These are phyloP conservation scores for Phytopythium delawarense DNA, from an alignment of 352 stramenopile genomes.

Conservation along the genomic window DNA sequence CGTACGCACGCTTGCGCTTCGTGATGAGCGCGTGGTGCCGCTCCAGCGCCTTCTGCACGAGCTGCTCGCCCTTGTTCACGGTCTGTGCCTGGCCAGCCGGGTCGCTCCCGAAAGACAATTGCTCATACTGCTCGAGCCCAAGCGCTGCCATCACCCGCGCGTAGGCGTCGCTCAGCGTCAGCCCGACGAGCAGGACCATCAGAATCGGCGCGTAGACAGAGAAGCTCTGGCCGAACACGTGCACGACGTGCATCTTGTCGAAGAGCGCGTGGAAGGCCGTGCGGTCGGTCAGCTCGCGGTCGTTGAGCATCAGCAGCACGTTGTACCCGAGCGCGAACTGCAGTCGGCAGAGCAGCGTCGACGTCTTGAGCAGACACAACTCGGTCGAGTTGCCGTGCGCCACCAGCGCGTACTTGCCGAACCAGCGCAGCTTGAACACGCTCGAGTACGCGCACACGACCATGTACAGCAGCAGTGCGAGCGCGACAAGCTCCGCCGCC, in stretches of 20 bases:
- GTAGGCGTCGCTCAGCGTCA: constrained; percentile 50
- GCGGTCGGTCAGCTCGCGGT: constrained; percentile 24
- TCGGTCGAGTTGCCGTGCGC: constrained; percentile 54
- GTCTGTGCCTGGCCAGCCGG: constrained; percentile 27
- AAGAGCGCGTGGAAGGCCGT: constrained; percentile 61
- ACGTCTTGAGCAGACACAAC: constrained; percentile 51
- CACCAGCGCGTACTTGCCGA: constrained; percentile 45
- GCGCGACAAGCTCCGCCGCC: constrained; percentile 26
- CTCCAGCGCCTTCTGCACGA: constrained; percentile 51
- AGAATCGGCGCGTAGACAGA: constrained; percentile 50
- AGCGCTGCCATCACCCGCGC: constrained; percentile 43
- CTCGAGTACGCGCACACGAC: constrained; percentile 54
- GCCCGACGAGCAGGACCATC: constrained; percentile 45
- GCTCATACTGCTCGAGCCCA: constrained; percentile 70
- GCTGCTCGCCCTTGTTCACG: constrained; percentile 40
- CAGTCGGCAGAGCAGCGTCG: constrained; percentile 58
- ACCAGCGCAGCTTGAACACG: constrained; percentile 52
- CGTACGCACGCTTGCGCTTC: constrained; percentile 31
- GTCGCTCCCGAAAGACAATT: constrained; percentile 33
- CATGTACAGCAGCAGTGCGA: constrained; percentile 55
- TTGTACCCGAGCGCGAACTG: constrained; percentile 74
- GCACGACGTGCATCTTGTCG: constrained; percentile 47
- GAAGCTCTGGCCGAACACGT: constrained; percentile 51
- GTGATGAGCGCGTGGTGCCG: constrained; percentile 29
- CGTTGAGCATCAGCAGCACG: constrained; percentile 51